phyloP scores from a whole-genome alignment of 1,139 yeast genomes.

The Magnusiomyces sp. region DNA sequence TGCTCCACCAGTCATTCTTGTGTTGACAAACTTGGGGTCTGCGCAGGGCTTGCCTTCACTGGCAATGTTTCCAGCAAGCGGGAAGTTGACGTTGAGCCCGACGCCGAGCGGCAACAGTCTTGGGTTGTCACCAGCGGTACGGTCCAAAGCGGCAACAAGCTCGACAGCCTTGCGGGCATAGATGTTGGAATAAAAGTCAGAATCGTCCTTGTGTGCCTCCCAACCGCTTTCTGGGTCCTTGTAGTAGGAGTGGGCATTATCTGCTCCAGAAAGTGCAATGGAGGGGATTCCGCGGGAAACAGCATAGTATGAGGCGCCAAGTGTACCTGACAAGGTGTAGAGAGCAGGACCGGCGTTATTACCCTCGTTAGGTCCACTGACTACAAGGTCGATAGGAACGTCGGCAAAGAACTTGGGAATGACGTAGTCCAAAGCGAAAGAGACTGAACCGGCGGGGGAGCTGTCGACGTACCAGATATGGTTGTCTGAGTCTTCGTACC shows the following conservation, averaged over 20 bases:
- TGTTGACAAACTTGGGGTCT: constrained; percentile 4
- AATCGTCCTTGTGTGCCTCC: constrained; percentile 22
- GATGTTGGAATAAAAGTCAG: constrained; percentile 31
- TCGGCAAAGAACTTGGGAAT: constrained; percentile 34
- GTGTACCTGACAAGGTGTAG: constrained; percentile 39
- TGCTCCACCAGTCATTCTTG: constrained; percentile 8
- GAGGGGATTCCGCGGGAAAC: constrained; percentile 41
- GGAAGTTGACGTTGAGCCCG: constrained; percentile 41
- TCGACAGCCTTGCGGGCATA: constrained; percentile 34
- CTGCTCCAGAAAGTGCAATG: constrained; percentile 15
- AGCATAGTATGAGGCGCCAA: constrained; percentile 38
- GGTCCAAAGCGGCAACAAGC: constrained; percentile 33
- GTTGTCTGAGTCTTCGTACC: constrained; percentile 34
- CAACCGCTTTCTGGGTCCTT: constrained; percentile 1
- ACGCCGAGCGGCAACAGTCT: constrained; percentile 34
- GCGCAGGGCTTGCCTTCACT: not conserved
- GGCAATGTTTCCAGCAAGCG: constrained; percentile 17
- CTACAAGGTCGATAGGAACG: constrained; percentile 36
- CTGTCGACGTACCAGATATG: constrained; percentile 36
- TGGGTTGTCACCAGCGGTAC: constrained; percentile 26
- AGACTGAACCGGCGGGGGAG: constrained; percentile 15
- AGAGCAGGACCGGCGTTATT: constrained; percentile 36
- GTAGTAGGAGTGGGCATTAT: constrained; percentile 9
- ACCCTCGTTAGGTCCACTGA: constrained; percentile 43
- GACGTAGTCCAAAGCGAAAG: constrained; percentile 15